Evolutionary conservation across 2,329 filamentous ascomycete genomes (phyloP).

Genomic region (Ophidiomyces ophidiicola): DNA sequence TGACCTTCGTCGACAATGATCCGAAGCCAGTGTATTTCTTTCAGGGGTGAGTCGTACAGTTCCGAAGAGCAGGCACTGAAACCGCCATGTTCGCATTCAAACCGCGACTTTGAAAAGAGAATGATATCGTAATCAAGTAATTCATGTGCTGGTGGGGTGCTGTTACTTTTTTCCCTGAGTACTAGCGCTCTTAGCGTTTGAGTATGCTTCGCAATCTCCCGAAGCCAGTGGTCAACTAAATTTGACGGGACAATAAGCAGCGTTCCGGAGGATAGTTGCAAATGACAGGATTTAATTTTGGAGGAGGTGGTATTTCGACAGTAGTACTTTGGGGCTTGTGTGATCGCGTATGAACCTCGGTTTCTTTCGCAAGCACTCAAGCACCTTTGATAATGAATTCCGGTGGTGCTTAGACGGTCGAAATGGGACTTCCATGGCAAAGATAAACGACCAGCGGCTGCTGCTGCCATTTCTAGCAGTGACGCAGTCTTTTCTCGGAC

Average conservation of each 20-base stretch:
- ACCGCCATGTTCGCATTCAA: slow-evolving; percentile 51
- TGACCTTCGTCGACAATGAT: slow-evolving; percentile 91
- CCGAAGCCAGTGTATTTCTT: slow-evolving; percentile 66
- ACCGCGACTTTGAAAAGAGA: slow-evolving; percentile 60
- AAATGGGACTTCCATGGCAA: slow-evolving; percentile 61
- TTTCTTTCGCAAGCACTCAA: slow-evolving; percentile 46
- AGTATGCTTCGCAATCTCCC: slow-evolving; percentile 70
- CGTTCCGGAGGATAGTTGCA: slow-evolving; percentile 41
- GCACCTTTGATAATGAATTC: slow-evolving; percentile 44
- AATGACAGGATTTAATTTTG: slow-evolving; percentile 1
- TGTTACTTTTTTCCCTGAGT: slow-evolving; percentile 41
- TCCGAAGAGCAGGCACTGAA: slow-evolving; percentile 29
- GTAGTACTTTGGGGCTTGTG: slow-evolving; percentile 30
- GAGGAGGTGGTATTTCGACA: slow-evolving; percentile 33
- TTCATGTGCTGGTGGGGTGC: slow-evolving; percentile 45
- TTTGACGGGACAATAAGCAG: slow-evolving; percentile 75
- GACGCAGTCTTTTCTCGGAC: slow-evolving; percentile 44
- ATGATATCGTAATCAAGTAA: slow-evolving; percentile 62
- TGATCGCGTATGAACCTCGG: slow-evolving; percentile 48
- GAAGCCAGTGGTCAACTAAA: slow-evolving; percentile 69
- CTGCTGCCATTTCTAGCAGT: slow-evolving; percentile 64
- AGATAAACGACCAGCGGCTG: slow-evolving; percentile 52
- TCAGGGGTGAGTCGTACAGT: slow-evolving; percentile 50
- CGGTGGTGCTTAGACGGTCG: slow-evolving; percentile 37
- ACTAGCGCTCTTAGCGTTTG: slow-evolving; percentile 52